Evolutionary conservation across 805 yeast genomes (phyloP), one percentile per base, ranked within the genome.

Genomic region (Ogataea parapolymorpha): DNA sequence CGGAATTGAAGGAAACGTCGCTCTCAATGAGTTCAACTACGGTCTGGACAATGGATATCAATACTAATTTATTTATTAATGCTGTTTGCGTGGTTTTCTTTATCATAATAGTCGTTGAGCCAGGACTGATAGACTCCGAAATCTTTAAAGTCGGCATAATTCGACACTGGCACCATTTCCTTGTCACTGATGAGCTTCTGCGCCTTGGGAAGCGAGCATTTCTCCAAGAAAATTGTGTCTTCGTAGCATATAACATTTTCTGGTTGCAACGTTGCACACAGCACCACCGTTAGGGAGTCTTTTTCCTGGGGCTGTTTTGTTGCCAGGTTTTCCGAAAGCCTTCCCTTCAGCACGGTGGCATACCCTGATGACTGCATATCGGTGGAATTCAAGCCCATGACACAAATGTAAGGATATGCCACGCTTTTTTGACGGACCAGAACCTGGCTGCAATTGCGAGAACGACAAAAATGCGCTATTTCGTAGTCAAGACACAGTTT

Each of bases 401-500:
- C 32, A 42, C 61, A 58, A 8, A 58, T 45, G 30, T 50, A 58
- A 12, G 63, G 63, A 26, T 57, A 58, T 18, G 62, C 63, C 3
- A 58, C 57, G 14, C 53, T 48, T 16, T 44, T 52, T 32, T 46
- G 34, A 20, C 56, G 41, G 5, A 48, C 33, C 13, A 53, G 39
- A 3, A 54, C 26, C n/a, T 33, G 38, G 12, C 18, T 11, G 13
- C 29, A 17, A 13, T 14, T 18, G 18, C 22, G 29, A 20, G 37
- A 35, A 34, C 45, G 49, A 5, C 61, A 53, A 39, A 55, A 55
- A 45, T 74, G 78, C 3, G 74, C 80, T 28, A 77, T 63, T 55
- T 79, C 83, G 50, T 70, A 76, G 41, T 77, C 80, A 59, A 67
- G 56, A 24, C 74, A 62, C 1, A 70, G 54, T 27, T 68, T 70